Evolutionary conservation across 257 asterid genomes (phyloP), one percentile per base, ranked within the genome.

Genomic region (Solanum pennellii): DNA sequence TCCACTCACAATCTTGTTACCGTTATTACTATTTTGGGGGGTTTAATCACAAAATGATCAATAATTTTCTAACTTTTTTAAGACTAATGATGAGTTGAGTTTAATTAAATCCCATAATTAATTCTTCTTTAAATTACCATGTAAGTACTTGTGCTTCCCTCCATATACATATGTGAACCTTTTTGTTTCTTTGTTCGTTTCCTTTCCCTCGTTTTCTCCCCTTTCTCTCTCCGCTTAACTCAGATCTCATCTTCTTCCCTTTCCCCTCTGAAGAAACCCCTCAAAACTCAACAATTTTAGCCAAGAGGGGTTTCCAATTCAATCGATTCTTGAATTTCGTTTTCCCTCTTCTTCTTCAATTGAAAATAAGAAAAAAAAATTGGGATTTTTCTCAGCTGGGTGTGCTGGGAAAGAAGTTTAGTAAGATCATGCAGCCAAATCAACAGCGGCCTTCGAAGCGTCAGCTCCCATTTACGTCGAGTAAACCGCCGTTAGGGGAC

Each of bases 91-190:
- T 77, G 39, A 77, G n/a, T 82, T 9, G 29, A 14, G 68, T 18
- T 2, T 21, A 9, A 27, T 35, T 66, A 39, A 74, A n/a, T 33
- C 9, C 25, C 41, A 39, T 45, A 1, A 52, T 73, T 75, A 6
- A 41, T 59, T 62, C 18, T 41, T n/a, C 10, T 47, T 79, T 27
- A 47, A 79, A 79, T 47, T 79, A 9, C 52, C 68, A 27, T 9
- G 29, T 4, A 25, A 66, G 87, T 16, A 20, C 27, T 77, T 49
- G 45, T 31, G 75, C 86, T 96, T 96, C 99, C 99, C 99, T 96
- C 99, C 99, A 95, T 93, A 92, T 94, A 98, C 88, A 89, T 89
- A 91, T 96, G 98, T 94, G 93, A 94, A 92, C 96, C 95, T 91
- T 94, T 93, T 96, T 95, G 93, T 89, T 94, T 71, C 93, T 94